phyloP scores from a whole-genome alignment of 1,139 yeast species.

The Blastobotrys aristatus region DNA sequence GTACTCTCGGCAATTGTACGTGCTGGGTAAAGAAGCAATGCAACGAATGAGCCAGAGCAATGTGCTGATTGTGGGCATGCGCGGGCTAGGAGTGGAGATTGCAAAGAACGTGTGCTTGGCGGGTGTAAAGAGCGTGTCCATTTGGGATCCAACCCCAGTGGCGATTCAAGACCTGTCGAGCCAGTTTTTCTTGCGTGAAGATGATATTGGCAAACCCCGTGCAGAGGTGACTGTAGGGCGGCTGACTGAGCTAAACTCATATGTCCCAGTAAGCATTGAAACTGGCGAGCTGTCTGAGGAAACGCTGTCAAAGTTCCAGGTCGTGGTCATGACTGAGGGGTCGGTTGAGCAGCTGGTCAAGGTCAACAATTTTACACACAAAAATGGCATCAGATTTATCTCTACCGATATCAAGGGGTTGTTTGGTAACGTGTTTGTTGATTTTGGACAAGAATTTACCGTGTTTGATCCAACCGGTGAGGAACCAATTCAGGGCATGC shows the following conservation, averaged over 20 bases:
- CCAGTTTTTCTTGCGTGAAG: constrained; percentile 73
- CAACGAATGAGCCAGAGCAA: constrained; percentile 90
- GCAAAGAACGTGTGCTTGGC: constrained; percentile 96
- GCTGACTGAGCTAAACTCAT: constrained; percentile 77
- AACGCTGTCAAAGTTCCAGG: constrained; percentile 56
- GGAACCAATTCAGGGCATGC: constrained; percentile 82
- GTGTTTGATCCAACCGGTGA: constrained; percentile 88
- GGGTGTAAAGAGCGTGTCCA: constrained; percentile 89
- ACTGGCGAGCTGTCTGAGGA: constrained; percentile 44
- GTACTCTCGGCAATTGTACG: constrained; percentile 93
- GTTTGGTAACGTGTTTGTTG: constrained; percentile 85
- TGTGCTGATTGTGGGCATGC: constrained; percentile 80
- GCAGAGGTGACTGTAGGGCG: constrained; percentile 63
- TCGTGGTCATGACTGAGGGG: constrained; percentile 77
- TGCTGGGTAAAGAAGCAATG: constrained; percentile 96
- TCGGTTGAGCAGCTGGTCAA: constrained; percentile 68
- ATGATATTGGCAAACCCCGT: constrained; percentile 72
- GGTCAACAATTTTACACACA: constrained; percentile 72
- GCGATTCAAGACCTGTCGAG: constrained; percentile 71
- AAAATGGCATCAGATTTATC: constrained; percentile 69
- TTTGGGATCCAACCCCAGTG: constrained; percentile 76
- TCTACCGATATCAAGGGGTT: constrained; percentile 80
- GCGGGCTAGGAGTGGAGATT: constrained; percentile 90
- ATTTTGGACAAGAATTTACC: constrained; percentile 76
- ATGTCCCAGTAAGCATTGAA: constrained; percentile 75